These are phyloP conservation scores for Chrysopogon serrulatus DNA, from an alignment of 176 grass and related monocot species.

Conservation along the genomic window DNA sequence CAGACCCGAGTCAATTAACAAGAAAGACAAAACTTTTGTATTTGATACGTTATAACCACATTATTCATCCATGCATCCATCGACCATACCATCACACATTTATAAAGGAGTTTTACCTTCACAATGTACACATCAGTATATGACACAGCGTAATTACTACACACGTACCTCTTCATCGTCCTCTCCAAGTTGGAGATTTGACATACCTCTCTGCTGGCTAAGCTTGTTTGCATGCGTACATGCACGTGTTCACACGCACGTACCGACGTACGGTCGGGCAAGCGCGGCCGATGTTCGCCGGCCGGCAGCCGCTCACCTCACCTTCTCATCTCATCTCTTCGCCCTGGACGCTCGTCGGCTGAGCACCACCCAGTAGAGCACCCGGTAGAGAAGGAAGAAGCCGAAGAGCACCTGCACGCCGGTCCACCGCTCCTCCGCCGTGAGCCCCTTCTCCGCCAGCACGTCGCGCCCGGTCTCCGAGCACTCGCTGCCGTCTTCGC, in stretches of 20 bases:
- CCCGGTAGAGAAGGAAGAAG: slow-evolving; percentile 89
- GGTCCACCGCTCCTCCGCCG: slow-evolving; percentile 63
- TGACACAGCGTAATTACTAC: slow-evolving; percentile 28
- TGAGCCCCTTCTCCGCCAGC: slow-evolving; percentile 48
- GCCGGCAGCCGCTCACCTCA: not conserved
- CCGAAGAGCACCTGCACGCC: slow-evolving; percentile 82
- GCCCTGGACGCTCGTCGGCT: slow-evolving; percentile 64
- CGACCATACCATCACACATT: not conserved
- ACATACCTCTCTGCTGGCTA: slow-evolving; percentile 8
- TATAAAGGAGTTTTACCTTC: slow-evolving; percentile 26
- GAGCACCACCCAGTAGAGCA: slow-evolving; percentile 93
- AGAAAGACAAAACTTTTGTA: not conserved
- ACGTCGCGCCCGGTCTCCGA: slow-evolving; percentile 59
- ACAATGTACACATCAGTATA: slow-evolving; percentile 59
- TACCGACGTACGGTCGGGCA: slow-evolving; percentile 4
- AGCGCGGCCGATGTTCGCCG: too few relatives aligned
- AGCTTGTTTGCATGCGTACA: slow-evolving; percentile 3
- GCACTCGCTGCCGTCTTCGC: slow-evolving; percentile 37
- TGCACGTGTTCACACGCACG: slow-evolving; percentile 44
- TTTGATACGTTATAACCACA: not conserved
- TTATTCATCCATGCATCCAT: not conserved
- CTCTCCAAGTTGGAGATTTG: not conserved
- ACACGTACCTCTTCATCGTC: not conserved
- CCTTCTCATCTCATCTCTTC: slow-evolving; percentile 25
- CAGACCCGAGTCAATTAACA: not conserved